phyloP scores from a whole-genome alignment of 345 rosid genomes.

The Hibiscus syriacus region DNA sequence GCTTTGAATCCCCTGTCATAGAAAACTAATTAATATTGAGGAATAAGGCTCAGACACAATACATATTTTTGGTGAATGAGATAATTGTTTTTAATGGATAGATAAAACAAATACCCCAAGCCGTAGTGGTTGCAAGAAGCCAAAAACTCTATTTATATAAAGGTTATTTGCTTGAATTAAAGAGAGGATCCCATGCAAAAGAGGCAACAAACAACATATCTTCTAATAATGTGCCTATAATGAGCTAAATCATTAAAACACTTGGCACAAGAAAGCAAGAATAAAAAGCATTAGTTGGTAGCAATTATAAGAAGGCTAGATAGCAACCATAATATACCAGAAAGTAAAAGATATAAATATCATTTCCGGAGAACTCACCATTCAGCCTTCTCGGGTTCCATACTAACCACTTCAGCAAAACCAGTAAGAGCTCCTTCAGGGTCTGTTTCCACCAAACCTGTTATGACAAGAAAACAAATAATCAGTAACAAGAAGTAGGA shows the following conservation, averaged over 20 bases:
- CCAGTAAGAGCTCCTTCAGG: constrained; percentile 93
- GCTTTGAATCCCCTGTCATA: constrained; percentile 92
- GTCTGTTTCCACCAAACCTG: constrained; percentile 89
- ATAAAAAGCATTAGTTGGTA: background rate
- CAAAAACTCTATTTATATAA: background rate
- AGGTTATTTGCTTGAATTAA: background rate
- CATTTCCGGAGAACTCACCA: constrained; percentile 43
- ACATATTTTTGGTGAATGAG: background rate
- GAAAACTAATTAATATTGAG: background rate
- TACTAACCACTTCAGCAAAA: constrained; percentile 79
- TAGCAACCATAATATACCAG: background rate
- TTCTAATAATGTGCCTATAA: background rate
- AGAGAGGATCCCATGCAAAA: background rate
- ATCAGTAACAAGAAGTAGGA: background rate
- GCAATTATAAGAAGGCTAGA: background rate
- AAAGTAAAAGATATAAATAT: background rate
- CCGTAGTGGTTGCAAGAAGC: background rate
- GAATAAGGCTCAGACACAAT: background rate
- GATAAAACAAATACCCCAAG: background rate
- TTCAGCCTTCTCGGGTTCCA: constrained; percentile 99
- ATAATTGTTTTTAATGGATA: background rate
- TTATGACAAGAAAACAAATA: background rate
- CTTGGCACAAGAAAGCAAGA: background rate
- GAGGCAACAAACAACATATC: background rate
- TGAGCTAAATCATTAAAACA: background rate